Evolutionary conservation across 2,329 filamentous ascomycete genomes (phyloP), one percentile per base, ranked within the genome.

Genomic region (Paecilomyces variotii): DNA sequence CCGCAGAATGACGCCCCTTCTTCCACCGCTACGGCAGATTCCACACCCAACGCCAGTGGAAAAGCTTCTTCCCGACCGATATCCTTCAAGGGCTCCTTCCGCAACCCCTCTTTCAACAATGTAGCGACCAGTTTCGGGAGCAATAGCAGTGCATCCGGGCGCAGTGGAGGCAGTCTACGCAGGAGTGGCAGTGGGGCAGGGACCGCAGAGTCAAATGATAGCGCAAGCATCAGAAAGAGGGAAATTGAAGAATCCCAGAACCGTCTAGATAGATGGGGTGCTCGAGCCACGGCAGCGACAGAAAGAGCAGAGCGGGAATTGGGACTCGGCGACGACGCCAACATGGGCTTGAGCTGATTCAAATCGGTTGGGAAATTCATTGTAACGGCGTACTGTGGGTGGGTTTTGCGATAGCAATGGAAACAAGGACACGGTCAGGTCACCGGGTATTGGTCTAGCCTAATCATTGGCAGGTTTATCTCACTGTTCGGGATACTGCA

Each of bases 301-400:
- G 75, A 78, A 56, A 71, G 79, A 57, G 80, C 72, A 25, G 74
- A 71, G 70, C 76, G 64, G 64, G 86, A 77, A 64, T 91, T 91
- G 86, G 89, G 90, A 0, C 82, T 95, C 55, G 89, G 89, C 0
- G 91, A 96, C 70, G 91, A 96, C 68, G 85, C 88, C 26, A 82
- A 87, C 67, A 94, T 96, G 88, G 88, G 86, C 32, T 76, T 96
- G 64, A 90, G 93, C 72, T 93, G 71, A 78, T 25, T 28, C 24
- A 28, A 28, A 10, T 57, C 75, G 67, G 80, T 80, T 70, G 85
- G 88, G 87, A 80, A 84, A 73, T 52, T 64, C 61, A 27, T 54
- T 34, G n/a, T 55, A 52, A 45, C 45, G 53, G 61, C 57, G 35
- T 73, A 73, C 39, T 45, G n/a, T 45, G 39, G 39, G 39, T 45